Percentiles rank a stretch among this genome's conserved stretches.
Conservation (phyloP, 495 filamentous ascomycete species). For the Staphylotrichum longicolle region DNA sequence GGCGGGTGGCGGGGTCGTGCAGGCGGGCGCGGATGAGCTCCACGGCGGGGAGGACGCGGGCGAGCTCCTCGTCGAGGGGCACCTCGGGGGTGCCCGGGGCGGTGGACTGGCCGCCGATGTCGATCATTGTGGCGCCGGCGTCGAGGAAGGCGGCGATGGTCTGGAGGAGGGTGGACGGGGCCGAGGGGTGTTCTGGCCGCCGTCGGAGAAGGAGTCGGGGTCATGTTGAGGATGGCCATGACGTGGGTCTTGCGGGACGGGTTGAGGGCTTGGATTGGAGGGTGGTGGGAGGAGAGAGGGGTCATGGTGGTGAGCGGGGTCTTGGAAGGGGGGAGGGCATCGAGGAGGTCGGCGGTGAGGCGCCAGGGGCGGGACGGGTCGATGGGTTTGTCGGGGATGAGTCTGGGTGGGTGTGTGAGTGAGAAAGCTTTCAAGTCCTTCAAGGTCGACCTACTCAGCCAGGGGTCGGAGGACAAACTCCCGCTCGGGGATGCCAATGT, state of each 20-base stretch:
- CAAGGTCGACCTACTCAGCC: slow-evolving; percentile 63
- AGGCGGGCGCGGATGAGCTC: slow-evolving; percentile 65
- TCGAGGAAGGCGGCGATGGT: slow-evolving; percentile 59
- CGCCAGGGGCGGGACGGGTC: slow-evolving; percentile 50
- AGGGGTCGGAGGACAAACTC: slow-evolving; percentile 92
- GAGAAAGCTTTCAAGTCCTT: background rate
- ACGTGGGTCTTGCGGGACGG: slow-evolving; percentile 67
- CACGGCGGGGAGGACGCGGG: slow-evolving; percentile 76
- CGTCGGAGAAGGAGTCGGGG: slow-evolving; percentile 96
- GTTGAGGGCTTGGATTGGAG: slow-evolving; percentile 62
- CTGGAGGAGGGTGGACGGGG: slow-evolving; percentile 28
- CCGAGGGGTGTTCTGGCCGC: slow-evolving; percentile 57
- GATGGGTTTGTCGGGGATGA: slow-evolving; percentile 61
- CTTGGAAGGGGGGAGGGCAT: slow-evolving; percentile 53
- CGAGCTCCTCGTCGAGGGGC: slow-evolving; percentile 66
- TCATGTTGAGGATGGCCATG: slow-evolving; percentile 95
- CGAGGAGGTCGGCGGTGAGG: slow-evolving; percentile 57
- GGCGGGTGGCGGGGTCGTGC: slow-evolving; percentile 47
- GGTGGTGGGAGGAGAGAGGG: slow-evolving; percentile 57
- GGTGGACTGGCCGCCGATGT: slow-evolving; percentile 91
- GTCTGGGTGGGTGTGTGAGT: slow-evolving; percentile 38
- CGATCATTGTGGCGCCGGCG: slow-evolving; percentile 76
- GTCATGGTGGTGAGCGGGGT: slow-evolving; percentile 65
- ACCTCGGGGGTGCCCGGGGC: slow-evolving; percentile 69
- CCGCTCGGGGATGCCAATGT: slow-evolving; percentile 80